Percentiles rank a stretch among this genome's conserved stretches.
Conservation (phyloP, 768 basidiomycete species). For the Cystobasidium tubakii region DNA sequence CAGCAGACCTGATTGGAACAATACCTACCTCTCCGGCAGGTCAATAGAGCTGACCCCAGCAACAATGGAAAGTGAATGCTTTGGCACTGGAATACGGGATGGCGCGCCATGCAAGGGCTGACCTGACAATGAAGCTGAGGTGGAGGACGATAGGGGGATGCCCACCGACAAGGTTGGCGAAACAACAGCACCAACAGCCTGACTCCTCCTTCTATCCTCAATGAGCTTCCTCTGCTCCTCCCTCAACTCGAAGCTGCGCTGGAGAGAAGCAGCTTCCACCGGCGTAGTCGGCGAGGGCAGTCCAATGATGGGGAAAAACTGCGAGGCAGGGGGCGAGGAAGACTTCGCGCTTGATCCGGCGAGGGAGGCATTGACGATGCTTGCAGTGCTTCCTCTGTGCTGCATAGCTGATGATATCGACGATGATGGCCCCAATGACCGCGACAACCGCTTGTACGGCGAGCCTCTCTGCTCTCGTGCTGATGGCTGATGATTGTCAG, state of each 20-base stretch:
- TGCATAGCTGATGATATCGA: background rate
- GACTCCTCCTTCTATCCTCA: background rate
- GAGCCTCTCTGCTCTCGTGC: too few relatives aligned
- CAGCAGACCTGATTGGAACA: too few relatives aligned
- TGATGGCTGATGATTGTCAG: too few relatives aligned
- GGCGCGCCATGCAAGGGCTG: too few relatives aligned
- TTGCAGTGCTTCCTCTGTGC: background rate
- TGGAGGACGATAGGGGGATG: too few relatives aligned
- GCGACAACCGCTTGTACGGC: background rate
- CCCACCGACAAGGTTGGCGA: too few relatives aligned
- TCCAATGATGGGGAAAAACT: background rate
- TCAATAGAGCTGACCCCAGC: too few relatives aligned
- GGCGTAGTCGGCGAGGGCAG: conserved; percentile 4
- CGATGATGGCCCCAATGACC: background rate
- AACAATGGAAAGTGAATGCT: too few relatives aligned
- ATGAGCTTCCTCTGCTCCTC: conserved; percentile 4
- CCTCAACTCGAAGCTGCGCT: background rate
- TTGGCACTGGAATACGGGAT: too few relatives aligned
- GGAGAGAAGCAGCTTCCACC: background rate
- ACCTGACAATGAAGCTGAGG: too few relatives aligned
- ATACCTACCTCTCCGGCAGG: too few relatives aligned
- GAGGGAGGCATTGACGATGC: too few relatives aligned
- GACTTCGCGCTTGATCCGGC: background rate
- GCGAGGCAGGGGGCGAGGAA: background rate
- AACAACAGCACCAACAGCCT: background rate